Evolutionary conservation across 75 land plant species (phyloP).

Genomic region (Chamaecyparis obtusa): DNA sequence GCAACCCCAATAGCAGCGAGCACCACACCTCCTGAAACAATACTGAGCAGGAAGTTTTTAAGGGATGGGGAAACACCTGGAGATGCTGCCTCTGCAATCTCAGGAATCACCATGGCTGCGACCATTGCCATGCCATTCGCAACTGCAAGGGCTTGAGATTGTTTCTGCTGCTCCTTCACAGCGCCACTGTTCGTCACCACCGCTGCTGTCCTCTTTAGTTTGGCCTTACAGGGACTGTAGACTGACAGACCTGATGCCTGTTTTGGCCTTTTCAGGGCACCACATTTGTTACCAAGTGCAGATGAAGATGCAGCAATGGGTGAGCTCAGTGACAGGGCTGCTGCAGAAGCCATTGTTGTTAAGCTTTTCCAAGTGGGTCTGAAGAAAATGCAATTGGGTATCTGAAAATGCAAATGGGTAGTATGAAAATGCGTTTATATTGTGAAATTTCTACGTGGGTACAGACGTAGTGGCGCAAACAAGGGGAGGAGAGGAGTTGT

Average conservation of each 20-base stretch:
- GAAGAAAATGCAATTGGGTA: background rate
- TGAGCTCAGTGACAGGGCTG: background rate
- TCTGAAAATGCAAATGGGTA: background rate
- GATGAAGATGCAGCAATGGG: background rate
- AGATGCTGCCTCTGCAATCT: background rate
- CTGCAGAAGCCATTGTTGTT: background rate
- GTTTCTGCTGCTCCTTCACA: background rate
- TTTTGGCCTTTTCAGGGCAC: background rate
- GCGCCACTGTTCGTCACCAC: background rate
- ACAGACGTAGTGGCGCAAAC: no score
- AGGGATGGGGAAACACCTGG: constrained; percentile 68
- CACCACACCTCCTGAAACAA: constrained; percentile 72
- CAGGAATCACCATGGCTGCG: background rate
- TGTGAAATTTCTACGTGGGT: background rate
- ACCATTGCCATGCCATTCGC: background rate
- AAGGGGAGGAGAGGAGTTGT: no score
- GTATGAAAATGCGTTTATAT: background rate
- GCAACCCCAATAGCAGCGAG: constrained; percentile 49
- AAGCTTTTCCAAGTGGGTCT: background rate
- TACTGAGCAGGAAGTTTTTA: constrained; percentile 84
- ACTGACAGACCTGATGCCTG: background rate
- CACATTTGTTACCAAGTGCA: background rate
- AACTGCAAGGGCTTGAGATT: background rate
- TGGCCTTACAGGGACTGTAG: background rate
- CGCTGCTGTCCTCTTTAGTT: background rate